These are phyloP conservation scores for Akebia trifoliata DNA, from an alignment of 164 flowering plant species.

Conservation along the genomic window DNA sequence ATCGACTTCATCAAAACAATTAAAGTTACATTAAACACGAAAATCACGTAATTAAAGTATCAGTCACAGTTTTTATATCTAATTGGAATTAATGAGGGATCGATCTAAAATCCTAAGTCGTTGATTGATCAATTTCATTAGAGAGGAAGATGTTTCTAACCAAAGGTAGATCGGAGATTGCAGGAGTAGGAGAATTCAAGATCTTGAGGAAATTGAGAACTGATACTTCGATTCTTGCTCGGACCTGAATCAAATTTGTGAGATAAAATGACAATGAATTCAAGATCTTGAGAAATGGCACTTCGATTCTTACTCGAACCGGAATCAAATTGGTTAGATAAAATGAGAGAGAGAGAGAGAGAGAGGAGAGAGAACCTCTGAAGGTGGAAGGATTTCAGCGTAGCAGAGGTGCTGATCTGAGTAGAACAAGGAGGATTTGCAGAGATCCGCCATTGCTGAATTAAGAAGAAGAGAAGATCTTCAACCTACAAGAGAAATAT, in stretches of 20 bases:
- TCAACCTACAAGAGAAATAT: too few species aligned
- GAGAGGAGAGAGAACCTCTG: conserved; percentile 34
- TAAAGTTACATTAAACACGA: neutral
- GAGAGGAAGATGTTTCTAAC: conserved; percentile 19
- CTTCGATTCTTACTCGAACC: too few species aligned
- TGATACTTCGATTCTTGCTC: conserved; percentile 81
- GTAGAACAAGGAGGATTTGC: conserved; percentile 55
- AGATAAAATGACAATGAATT: conserved; percentile 27
- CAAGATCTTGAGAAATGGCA: conserved; percentile 65
- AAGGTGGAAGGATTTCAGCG: conserved; percentile 72
- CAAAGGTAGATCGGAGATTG: conserved; percentile 71
- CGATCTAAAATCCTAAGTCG: neutral
- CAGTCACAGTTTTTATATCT: neutral
- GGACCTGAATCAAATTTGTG: conserved; percentile 42
- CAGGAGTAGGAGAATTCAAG: conserved; percentile 57
- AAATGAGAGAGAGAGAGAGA: conserved; percentile 2
- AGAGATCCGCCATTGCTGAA: conserved; percentile 30
- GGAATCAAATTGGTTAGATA: neutral
- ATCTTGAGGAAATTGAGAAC: conserved; percentile 70
- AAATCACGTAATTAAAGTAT: neutral
- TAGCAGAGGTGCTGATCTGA: conserved; percentile 70
- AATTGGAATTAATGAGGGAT: neutral
- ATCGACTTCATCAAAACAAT: neutral
- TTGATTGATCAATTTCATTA: too few species aligned
- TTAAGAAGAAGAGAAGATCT: neutral